Evolutionary conservation across 768 basidiomycete species (phyloP), one percentile per base, ranked within the genome.

Genomic region (Omphalotus guepiniiformis): DNA sequence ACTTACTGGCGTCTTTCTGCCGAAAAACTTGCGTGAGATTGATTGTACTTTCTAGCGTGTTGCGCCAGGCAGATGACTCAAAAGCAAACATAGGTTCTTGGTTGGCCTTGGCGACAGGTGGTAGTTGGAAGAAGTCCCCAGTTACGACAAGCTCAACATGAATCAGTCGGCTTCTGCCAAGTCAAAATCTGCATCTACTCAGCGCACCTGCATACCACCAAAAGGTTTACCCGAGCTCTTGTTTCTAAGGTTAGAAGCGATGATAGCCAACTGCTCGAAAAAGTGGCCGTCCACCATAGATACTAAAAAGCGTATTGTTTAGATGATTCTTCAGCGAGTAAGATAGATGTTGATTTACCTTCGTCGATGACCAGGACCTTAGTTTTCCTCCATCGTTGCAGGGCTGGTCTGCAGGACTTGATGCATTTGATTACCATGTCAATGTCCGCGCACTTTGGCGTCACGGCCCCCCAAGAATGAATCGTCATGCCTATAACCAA

Each of bases 61-160:
- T 64, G 36, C 71, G 63, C 89, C 88, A 89, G 44, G 63, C 63
- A 19, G 71, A 63, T 0, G 83, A 83, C 54, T 90, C 85, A 58
- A 90, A 90, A 3, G 83, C 83, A 53, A 89, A 90, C 42, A 75
- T 78, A n/a, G 82, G 71, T 28, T 57, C 41, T 1, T 58, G 59
- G 6, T 52, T 52, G 30, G 73, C 73, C 57, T 78, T 85, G 3
- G 68, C 63, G 3, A 90, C 85, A 1, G 88, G 88, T 1, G 88
- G 88, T 2, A 90, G 73, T 62, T 90, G 88, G 67, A 89, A 89
- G 68, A 90, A 90, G 62, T 90, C 88, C 16, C 88, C 88, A 1
- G 85, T 87, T 22, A 88, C 74, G 39, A 90, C 68, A 28, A 89
- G 68, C 80, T 85, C 57, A 15, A 34, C n/a, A 34, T n/a, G 19